These are phyloP conservation scores for Cryptomeria japonica DNA, from an alignment of 75 land plant genomes.

Conservation along the genomic window DNA sequence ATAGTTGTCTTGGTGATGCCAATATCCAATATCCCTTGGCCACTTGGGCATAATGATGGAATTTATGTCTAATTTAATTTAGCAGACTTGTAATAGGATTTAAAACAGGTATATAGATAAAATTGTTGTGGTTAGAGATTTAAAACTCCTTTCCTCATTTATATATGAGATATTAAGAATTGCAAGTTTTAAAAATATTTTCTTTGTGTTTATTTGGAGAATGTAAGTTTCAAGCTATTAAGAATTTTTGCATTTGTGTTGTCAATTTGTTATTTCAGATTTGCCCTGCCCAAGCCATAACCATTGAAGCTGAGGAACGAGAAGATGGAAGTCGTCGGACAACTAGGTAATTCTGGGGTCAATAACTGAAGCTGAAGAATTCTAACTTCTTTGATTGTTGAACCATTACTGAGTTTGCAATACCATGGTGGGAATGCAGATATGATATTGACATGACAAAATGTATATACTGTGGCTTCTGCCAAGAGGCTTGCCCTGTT, in stretches of 20 bases:
- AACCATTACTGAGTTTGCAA: not conserved
- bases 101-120: not conserved
- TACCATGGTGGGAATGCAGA: constrained; percentile 33
- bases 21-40: not conserved
- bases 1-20: not conserved
- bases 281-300: constrained; percentile 99
- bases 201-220: not conserved
- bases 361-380: not conserved
- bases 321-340: constrained; percentile 99
- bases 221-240: not conserved
- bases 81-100: not conserved
- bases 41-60: not conserved
- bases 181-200: not conserved
- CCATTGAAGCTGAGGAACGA: constrained; percentile 98
- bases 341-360: constrained; percentile 63
- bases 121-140: not conserved
- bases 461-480: constrained; percentile 98
- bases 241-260: not conserved
- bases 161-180: not conserved
- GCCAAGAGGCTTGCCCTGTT: constrained; percentile 99
- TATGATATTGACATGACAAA: constrained; percentile 99
- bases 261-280: constrained; percentile 42
- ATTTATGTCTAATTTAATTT: not conserved
- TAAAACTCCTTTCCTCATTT: not conserved
- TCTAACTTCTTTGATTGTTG: not conserved